A percentile compares a stretch with the other conserved stretches of the same genome.
Conservation (phyloP, 78 protist species). For the Capsaspora owczarzaki region DNA sequence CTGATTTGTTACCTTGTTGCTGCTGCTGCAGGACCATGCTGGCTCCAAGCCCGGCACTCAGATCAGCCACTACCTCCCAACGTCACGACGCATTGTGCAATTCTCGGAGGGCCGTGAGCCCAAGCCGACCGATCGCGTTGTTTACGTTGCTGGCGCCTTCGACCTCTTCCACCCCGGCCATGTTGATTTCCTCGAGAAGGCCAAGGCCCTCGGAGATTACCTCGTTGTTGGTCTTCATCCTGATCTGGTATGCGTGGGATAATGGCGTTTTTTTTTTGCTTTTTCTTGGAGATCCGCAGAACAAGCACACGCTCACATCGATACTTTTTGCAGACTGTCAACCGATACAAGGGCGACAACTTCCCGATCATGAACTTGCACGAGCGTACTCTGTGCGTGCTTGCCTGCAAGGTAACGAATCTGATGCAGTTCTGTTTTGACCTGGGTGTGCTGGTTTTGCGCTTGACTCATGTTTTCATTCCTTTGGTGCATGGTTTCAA, state of each 20-base stretch:
- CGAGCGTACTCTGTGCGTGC: conserved; percentile 83
- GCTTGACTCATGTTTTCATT: neutral
- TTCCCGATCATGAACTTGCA: conserved; percentile 87
- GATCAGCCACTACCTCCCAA: conserved; percentile 3
- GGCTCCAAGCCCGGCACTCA: too few relatives aligned
- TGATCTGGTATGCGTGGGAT: neutral
- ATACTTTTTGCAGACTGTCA: conserved; percentile 16
- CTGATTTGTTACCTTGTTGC: too few relatives aligned
- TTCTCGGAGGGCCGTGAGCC: conserved; percentile 60
- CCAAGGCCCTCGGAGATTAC: neutral
- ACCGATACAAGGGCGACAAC: conserved; percentile 60
- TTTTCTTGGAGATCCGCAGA: too few relatives aligned
- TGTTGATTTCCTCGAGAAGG: neutral
- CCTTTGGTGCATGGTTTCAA: neutral
- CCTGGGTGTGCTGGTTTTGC: neutral
- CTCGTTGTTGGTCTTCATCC: neutral
- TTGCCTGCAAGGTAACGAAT: conserved; percentile 50
- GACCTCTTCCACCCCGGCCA: neutral
- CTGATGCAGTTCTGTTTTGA: neutral
- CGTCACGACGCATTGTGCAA: conserved; percentile 48
- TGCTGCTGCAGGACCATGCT: neutral
- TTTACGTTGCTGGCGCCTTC: neutral
- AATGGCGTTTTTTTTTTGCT: too few relatives aligned
- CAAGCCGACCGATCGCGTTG: neutral
- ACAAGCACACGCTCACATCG: too few relatives aligned